phyloP scores from a whole-genome alignment of 768 basidiomycete genomes.

The Crepidotus variabilis region DNA sequence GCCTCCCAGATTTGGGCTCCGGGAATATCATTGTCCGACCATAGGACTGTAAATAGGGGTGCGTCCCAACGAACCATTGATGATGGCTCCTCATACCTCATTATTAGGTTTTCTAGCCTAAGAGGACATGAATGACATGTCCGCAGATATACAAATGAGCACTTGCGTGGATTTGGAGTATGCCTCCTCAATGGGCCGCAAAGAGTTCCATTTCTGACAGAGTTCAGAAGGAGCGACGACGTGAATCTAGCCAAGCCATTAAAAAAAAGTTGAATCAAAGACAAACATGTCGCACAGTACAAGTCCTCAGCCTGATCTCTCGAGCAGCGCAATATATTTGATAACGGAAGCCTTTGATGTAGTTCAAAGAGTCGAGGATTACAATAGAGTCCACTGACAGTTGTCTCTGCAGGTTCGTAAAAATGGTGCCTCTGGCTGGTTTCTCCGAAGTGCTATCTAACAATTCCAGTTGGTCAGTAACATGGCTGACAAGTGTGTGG shows the following conservation, averaged over 20 bases:
- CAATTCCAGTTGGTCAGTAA: neutral
- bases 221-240: constrained; percentile 71
- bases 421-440: constrained; percentile 77
- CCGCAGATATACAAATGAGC: constrained; percentile 5
- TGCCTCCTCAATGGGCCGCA: constrained; percentile 38
- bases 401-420: constrained; percentile 76
- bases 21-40: constrained; percentile 66
- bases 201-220: constrained; percentile 74
- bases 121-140: neutral
- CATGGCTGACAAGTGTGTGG: neutral
- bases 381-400: constrained; percentile 73
- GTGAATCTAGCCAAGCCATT: constrained; percentile 48
- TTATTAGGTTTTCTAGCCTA: constrained; percentile 83
- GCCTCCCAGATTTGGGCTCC: constrained; percentile 76
- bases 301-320: constrained; percentile 79
- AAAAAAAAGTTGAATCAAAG: neutral
- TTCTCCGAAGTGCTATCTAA: constrained; percentile 82
- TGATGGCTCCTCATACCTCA: constrained; percentile 93
- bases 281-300: constrained; percentile 62
- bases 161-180: constrained; percentile 78
- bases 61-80: constrained; percentile 99
- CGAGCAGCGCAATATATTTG: constrained; percentile 96
- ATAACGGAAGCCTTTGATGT: constrained; percentile 98
- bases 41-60: constrained; percentile 82
- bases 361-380: constrained; percentile 89